Evolutionary conservation across 2,329 filamentous ascomycete genomes (phyloP).

Genomic region (Fusarium pseudoanthophilum): DNA sequence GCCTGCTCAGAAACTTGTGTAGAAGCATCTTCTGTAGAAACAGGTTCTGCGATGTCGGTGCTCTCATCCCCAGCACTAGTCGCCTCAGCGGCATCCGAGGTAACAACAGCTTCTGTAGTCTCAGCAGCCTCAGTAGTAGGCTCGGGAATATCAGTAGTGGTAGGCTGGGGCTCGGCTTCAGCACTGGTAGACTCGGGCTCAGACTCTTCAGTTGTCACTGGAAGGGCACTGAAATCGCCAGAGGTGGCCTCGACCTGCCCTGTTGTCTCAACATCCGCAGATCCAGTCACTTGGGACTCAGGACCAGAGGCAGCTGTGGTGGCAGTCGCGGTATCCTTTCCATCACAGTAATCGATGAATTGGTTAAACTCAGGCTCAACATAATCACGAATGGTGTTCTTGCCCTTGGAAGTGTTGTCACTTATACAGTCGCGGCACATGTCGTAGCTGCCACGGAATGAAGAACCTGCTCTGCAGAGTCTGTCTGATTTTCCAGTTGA

Average conservation of each 20-base stretch:
- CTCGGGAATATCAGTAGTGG: constrained; percentile 7
- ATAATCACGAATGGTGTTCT: constrained; percentile 49
- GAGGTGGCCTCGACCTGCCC: constrained; percentile 42
- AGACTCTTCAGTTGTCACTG: constrained; percentile 12
- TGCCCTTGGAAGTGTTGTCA: constrained; percentile 37
- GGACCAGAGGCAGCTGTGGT: constrained; percentile 19
- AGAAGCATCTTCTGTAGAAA: not conserved
- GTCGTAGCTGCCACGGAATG: constrained; percentile 52
- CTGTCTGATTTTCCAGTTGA: constrained; percentile 56
- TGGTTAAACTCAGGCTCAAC: constrained; percentile 54
- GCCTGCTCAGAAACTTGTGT: not conserved
- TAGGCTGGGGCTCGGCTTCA: constrained; percentile 9
- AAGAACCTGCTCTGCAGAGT: constrained; percentile 58
- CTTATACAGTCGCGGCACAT: constrained; percentile 58
- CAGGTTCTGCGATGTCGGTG: not conserved
- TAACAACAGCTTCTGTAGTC: not conserved
- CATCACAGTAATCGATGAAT: constrained; percentile 59
- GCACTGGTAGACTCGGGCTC: constrained; percentile 1
- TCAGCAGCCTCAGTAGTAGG: constrained; percentile 11
- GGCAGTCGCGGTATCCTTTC: constrained; percentile 34
- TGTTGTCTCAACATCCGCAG: constrained; percentile 39
- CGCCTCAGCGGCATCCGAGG: not conserved
- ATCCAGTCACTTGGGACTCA: constrained; percentile 41
- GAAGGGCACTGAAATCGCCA: constrained; percentile 36
- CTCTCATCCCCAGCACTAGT: constrained; percentile 1